phyloP scores from a whole-genome alignment of 108 stramenopile genomes.

The Heterococcus sp. region DNA sequence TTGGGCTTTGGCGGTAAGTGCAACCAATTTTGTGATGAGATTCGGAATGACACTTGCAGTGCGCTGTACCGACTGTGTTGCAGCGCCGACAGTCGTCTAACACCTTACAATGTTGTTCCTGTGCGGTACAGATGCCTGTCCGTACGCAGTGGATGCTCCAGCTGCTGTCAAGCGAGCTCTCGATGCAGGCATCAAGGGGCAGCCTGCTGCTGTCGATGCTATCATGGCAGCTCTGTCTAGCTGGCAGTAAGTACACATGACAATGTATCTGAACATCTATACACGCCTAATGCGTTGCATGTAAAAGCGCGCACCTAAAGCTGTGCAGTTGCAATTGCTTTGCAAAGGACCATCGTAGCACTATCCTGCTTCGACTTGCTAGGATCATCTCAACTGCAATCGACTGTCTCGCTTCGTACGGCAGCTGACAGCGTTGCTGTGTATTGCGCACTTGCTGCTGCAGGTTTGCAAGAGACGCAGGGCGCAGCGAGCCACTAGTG shows the following conservation, averaged over 20 bases:
- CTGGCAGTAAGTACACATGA: slow-evolving; percentile 27
- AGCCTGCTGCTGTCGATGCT: slow-evolving; percentile 14
- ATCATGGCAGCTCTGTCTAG: slow-evolving; percentile 7
- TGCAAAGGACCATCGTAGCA: background rate
- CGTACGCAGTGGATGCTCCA: slow-evolving; percentile 14
- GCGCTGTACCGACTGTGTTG: too few species aligned
- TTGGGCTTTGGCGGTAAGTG: too few species aligned
- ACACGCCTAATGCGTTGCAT: too few species aligned
- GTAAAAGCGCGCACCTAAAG: background rate
- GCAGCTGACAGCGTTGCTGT: background rate
- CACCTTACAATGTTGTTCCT: too few species aligned
- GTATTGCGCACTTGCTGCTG: background rate
- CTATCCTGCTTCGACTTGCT: background rate
- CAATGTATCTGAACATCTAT: too few species aligned
- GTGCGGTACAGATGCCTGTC: slow-evolving; percentile 35
- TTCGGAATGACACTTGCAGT: too few species aligned
- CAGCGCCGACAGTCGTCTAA: too few species aligned
- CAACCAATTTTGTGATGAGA: too few species aligned
- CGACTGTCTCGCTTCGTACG: background rate
- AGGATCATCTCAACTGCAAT: background rate
- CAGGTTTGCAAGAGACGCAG: background rate
- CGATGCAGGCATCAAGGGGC: slow-evolving; percentile 1
- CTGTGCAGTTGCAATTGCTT: background rate
- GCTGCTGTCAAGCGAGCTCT: slow-evolving; percentile 5
- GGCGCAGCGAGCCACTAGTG: slow-evolving; percentile 30